Evolutionary conservation across 352 stramenopile species (phyloP).

Genomic region (Phytophthora meadii): DNA sequence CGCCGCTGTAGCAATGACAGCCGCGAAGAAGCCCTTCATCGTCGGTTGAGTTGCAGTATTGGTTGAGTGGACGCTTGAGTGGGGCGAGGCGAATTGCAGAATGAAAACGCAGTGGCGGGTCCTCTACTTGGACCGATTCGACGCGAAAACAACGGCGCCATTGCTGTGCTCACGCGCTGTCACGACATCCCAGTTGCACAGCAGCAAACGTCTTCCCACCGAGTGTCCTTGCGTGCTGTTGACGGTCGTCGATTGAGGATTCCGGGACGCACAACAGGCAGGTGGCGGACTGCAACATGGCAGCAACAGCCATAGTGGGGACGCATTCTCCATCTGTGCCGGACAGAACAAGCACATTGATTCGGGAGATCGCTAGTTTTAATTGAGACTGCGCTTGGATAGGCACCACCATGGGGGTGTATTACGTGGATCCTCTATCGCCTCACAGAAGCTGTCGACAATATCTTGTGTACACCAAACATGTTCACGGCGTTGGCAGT

Average conservation of each 20-base stretch:
- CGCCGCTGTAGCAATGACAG: slow-evolving; percentile 19
- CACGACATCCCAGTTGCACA: slow-evolving; percentile 8
- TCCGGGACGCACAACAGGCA: slow-evolving; percentile 5
- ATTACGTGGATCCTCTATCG: not conserved
- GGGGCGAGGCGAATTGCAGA: slow-evolving; percentile 21
- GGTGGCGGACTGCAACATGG: slow-evolving; percentile 18
- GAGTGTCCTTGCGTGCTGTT: slow-evolving; percentile 5
- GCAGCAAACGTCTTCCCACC: slow-evolving; percentile 8
- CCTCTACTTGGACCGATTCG: not conserved
- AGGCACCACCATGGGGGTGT: not conserved
- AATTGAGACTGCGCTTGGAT: slow-evolving; percentile 1
- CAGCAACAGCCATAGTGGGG: slow-evolving; percentile 17
- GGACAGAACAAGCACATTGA: slow-evolving; percentile 1
- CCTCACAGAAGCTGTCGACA: not conserved
- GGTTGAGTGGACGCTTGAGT: slow-evolving; percentile 1
- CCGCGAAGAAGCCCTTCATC: slow-evolving; percentile 33
- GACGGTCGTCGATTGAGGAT: slow-evolving; percentile 18
- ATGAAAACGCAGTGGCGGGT: slow-evolving; percentile 8
- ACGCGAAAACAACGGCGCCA: slow-evolving; percentile 7
- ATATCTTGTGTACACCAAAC: no score
- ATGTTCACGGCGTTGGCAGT: no score
- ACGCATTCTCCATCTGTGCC: slow-evolving; percentile 8
- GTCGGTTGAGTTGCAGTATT: not conserved
- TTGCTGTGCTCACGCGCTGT: not conserved
- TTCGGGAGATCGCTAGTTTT: not conserved